These are phyloP conservation scores for Mucor sp. DNA, from an alignment of 371 early-diverging fungal genomes.

Conservation along the genomic window DNA sequence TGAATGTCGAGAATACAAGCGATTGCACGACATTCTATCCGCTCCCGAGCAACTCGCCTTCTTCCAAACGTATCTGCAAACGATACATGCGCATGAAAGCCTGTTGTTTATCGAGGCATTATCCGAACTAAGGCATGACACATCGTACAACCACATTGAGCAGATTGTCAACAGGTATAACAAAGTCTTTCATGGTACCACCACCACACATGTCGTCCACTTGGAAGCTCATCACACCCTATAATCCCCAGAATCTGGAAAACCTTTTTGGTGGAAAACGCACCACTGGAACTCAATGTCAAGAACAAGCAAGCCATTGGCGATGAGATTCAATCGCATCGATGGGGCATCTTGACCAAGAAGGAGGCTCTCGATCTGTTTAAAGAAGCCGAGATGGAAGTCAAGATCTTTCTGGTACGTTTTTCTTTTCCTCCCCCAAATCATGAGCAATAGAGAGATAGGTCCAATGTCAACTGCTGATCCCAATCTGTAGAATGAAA, in stretches of 20 bases:
- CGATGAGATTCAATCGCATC: conserved; percentile 10
- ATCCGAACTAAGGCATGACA: conserved; percentile 28
- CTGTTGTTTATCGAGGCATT: conserved; percentile 38
- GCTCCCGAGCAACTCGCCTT: conserved; percentile 26
- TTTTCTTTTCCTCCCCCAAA: too few relatives aligned
- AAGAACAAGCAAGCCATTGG: conserved; percentile 16
- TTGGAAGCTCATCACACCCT: too few relatives aligned
- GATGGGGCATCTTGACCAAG: conserved; percentile 22
- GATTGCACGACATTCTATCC: conserved; percentile 26
- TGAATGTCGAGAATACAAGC: conserved; percentile 17
- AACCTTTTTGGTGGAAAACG: conserved; percentile 25
- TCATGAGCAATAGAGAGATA: too few relatives aligned
- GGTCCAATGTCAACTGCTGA: too few relatives aligned
- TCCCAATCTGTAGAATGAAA: conserved; percentile 29
- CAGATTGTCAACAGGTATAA: conserved; percentile 31
- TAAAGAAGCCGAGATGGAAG: conserved; percentile 29
- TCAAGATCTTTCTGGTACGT: conserved; percentile 25
- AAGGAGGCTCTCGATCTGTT: conserved; percentile 19
- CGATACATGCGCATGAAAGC: conserved; percentile 33
- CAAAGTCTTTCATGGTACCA: too few relatives aligned
- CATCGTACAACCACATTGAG: conserved; percentile 10
- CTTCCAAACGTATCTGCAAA: conserved; percentile 31
- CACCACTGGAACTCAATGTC: conserved; percentile 33
- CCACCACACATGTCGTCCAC: too few relatives aligned
- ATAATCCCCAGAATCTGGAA: conserved; percentile 27